phyloP scores from a whole-genome alignment of 1,284 basidiomycete species.

The Marasmius tenuissimus region DNA sequence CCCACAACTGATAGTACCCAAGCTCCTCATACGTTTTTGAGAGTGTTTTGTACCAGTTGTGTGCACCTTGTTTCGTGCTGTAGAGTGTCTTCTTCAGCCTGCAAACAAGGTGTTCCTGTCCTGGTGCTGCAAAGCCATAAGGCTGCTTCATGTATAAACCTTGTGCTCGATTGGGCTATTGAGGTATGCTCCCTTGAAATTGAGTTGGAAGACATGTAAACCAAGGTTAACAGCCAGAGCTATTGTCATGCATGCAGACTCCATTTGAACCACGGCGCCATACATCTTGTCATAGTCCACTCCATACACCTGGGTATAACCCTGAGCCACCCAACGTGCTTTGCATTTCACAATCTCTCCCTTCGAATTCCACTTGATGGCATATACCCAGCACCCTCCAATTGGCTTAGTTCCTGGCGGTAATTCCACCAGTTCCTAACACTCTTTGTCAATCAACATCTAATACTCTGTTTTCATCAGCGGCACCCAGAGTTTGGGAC shows the following conservation, averaged over 20 bases:
- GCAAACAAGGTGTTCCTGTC: conserved; percentile 14
- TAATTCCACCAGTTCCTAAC: no score
- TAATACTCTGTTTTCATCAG: no score
- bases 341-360: conserved; percentile 12
- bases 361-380: conserved; percentile 10
- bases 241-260: conserved; percentile 24
- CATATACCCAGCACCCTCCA: conserved; percentile 25
- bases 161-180: conserved; percentile 35
- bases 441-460: no score
- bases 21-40: conserved; percentile 18
- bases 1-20: conserved; percentile 19
- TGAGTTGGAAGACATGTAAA: no score
- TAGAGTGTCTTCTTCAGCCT: no score
- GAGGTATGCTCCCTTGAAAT: conserved; percentile 35
- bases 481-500: no score
- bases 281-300: conserved; percentile 33
- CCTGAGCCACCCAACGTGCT: conserved; percentile 16
- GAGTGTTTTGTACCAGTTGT: conserved; percentile 31
- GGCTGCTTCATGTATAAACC: conserved; percentile 39
- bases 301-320: conserved; percentile 22
- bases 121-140: conserved; percentile 21
- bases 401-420: neutral
- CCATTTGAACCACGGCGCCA: conserved; percentile 25
- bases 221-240: no score
- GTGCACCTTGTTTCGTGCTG: conserved; percentile 37